Conservation (phyloP, 306 rosid species). For the Citrullus mucosospermus region DNA sequence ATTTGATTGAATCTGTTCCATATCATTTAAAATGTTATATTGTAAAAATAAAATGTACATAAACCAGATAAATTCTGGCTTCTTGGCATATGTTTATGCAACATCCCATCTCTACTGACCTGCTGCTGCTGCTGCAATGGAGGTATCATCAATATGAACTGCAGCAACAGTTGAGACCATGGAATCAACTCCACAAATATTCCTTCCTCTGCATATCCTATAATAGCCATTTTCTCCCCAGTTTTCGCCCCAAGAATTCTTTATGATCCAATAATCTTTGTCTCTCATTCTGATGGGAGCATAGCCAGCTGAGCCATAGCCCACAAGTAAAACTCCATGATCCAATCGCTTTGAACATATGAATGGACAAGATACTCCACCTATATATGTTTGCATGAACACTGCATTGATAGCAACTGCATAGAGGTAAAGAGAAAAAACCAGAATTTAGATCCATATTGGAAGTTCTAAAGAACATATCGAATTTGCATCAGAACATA, state of each 20-base stretch:
- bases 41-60: too few species aligned
- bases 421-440: not conserved
- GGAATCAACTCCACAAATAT: conserved; percentile 81
- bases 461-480: not conserved
- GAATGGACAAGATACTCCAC: conserved; percentile 94
- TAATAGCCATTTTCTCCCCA: conserved; percentile 97
- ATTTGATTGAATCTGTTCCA: too few species aligned
- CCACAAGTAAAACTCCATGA: conserved; percentile 85
- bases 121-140: conserved; percentile 7
- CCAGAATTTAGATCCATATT: not conserved
- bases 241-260: conserved; percentile 82
- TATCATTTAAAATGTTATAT: too few species aligned
- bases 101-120: not conserved
- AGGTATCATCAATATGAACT: conserved; percentile 11
- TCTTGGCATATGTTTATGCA: too few species aligned
- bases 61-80: too few species aligned
- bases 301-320: conserved; percentile 64
- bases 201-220: conserved; percentile 74
- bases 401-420: conserved; percentile 96
- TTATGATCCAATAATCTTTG: conserved; percentile 87
- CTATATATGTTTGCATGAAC: conserved; percentile 83
- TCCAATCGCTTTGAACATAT: conserved; percentile 60
- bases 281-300: conserved; percentile 73
- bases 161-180: conserved; percentile 81
- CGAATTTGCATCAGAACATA: not conserved